Conservation (phyloP, 495 filamentous ascomycete genomes). For the Margaritispora aquatica region DNA sequence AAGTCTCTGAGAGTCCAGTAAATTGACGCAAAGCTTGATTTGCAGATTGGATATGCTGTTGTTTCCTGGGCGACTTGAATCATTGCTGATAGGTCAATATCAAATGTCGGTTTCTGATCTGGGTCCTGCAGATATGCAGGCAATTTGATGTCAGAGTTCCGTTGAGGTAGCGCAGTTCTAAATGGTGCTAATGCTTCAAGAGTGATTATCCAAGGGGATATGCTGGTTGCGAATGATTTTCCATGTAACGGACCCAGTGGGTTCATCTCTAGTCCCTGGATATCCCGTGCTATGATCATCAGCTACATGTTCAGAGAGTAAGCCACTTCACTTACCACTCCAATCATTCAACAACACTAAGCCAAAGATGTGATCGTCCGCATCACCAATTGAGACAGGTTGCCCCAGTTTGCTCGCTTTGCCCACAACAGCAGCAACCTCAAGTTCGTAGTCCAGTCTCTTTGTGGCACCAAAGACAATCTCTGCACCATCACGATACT, state of each 20-base stretch:
- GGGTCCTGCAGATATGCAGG: constrained; percentile 60
- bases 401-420: constrained; percentile 60
- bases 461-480: constrained; percentile 40
- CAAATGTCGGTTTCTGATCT: constrained; percentile 53
- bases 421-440: constrained; percentile 76
- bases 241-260: constrained; percentile 79
- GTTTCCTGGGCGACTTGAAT: constrained; percentile 55
- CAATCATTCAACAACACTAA: constrained; percentile 90
- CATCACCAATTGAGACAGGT: constrained; percentile 55
- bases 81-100: constrained; percentile 68
- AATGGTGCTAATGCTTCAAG: constrained; percentile 73
- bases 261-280: constrained; percentile 82
- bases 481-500: constrained; percentile 27
- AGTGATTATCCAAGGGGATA: constrained; percentile 85
- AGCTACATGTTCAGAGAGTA: too few relatives aligned
- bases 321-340: constrained; percentile 37
- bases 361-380: constrained; percentile 77
- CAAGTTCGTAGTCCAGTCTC: constrained; percentile 79
- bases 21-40: constrained; percentile 62
- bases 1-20: constrained; percentile 31
- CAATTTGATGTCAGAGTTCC: constrained; percentile 49
- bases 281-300: constrained; percentile 56
- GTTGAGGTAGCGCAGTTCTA: constrained; percentile 43
- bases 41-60: constrained; percentile 53
- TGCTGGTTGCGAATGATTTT: constrained; percentile 85